phyloP scores from a whole-genome alignment of 306 rosid species.

The Corylus heterophylla region DNA sequence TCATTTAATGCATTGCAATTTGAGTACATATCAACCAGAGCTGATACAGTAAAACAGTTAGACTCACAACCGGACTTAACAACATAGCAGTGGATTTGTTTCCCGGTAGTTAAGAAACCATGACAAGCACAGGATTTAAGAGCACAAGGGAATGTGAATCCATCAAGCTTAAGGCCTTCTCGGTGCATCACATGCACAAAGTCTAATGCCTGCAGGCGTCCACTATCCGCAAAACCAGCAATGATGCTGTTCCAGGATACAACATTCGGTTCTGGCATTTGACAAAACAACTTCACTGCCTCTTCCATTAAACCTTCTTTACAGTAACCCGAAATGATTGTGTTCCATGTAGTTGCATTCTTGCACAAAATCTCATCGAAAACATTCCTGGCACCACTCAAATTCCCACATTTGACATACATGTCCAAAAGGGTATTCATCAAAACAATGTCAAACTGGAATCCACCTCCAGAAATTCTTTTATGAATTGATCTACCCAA shows the following conservation, averaged over 20 bases:
- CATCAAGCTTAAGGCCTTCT: slow-evolving; percentile 58
- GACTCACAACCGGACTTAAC: slow-evolving; percentile 63
- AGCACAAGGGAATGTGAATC: slow-evolving; percentile 72
- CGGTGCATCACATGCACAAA: slow-evolving; percentile 61
- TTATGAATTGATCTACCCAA: slow-evolving; percentile 59
- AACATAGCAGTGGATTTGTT: slow-evolving; percentile 63
- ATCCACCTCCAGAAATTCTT: slow-evolving; percentile 33
- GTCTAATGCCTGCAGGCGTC: slow-evolving; percentile 44
- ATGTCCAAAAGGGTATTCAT: slow-evolving; percentile 88
- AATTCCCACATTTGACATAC: slow-evolving; percentile 80
- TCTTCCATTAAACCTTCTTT: slow-evolving; percentile 60
- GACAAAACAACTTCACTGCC: slow-evolving; percentile 58
- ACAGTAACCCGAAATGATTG: slow-evolving; percentile 56
- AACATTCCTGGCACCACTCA: slow-evolving; percentile 59
- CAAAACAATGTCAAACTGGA: slow-evolving; percentile 67
- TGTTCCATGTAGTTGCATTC: slow-evolving; percentile 64
- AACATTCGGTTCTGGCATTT: slow-evolving; percentile 61
- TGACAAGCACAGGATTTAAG: slow-evolving; percentile 56
- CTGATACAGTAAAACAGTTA: slow-evolving; percentile 59
- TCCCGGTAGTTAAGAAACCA: slow-evolving; percentile 47
- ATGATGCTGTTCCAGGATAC: slow-evolving; percentile 81
- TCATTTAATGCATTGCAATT: slow-evolving; percentile 53
- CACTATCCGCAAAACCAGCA: slow-evolving; percentile 64
- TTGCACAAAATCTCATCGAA: slow-evolving; percentile 44
- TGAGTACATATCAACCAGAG: slow-evolving; percentile 82